A percentile compares a stretch with the other conserved stretches of the same genome.
Conservation (phyloP, 202 grass and related monocot genomes). For the Setaria viridis region DNA sequence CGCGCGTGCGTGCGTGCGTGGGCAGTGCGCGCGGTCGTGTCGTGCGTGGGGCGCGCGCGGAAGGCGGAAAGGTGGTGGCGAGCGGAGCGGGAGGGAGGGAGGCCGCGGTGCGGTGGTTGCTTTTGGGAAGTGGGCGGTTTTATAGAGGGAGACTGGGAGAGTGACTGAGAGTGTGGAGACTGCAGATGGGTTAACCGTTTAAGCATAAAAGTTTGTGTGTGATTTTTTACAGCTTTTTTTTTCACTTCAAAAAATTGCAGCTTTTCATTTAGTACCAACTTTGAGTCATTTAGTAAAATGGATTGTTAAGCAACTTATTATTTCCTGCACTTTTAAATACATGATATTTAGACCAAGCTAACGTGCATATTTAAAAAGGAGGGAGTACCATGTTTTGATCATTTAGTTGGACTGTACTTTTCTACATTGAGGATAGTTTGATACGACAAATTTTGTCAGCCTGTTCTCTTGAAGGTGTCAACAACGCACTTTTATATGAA, state of each 20-base stretch:
- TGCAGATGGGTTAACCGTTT: slow-evolving; percentile 9
- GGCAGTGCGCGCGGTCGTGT: slow-evolving; percentile 2
- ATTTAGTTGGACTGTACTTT: too few species aligned
- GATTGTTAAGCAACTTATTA: too few species aligned
- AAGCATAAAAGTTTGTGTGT: background rate
- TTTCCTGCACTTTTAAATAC: too few species aligned
- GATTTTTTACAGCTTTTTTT: background rate
- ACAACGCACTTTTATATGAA: too few species aligned
- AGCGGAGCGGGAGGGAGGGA: background rate
- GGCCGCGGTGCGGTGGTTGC: slow-evolving; percentile 5
- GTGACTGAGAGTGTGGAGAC: background rate
- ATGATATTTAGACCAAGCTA: too few species aligned
- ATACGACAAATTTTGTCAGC: too few species aligned
- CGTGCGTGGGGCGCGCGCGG: background rate
- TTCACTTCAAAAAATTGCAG: too few species aligned
- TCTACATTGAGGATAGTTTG: too few species aligned
- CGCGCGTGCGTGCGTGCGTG: background rate
- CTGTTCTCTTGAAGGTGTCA: too few species aligned
- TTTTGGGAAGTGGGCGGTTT: slow-evolving; percentile 54
- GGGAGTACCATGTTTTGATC: too few species aligned
- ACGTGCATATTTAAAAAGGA: too few species aligned
- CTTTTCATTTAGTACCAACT: background rate
- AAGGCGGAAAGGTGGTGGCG: slow-evolving; percentile 49
- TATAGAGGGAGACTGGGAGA: background rate
- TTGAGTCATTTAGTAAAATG: background rate